A percentile compares a stretch with the other conserved stretches of the same genome.
These are phyloP conservation scores for Botrytis deweyae DNA, from an alignment of 2,329 filamentous ascomycete genomes.

Conservation along the genomic window DNA sequence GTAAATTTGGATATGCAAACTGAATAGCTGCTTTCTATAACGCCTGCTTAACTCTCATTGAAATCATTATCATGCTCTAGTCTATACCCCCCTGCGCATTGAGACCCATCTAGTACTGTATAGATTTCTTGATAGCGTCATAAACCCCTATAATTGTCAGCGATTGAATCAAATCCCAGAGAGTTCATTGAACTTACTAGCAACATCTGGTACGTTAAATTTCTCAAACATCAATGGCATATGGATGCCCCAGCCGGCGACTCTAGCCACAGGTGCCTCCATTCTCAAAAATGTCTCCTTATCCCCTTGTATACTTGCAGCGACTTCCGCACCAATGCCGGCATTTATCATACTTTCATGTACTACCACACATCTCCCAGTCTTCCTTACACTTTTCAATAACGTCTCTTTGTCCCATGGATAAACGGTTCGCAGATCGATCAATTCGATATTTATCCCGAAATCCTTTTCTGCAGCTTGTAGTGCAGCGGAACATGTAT, in stretches of 20 bases:
- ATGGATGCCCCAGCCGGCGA: conserved; percentile 70
- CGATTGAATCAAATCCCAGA: not conserved
- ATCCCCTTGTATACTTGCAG: conserved; percentile 66
- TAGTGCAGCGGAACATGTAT: conserved; percentile 66
- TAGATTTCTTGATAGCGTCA: conserved; percentile 38
- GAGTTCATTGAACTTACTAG: conserved; percentile 52
- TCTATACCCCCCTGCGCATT: not conserved
- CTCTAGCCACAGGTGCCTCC: conserved; percentile 68
- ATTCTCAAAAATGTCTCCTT: conserved; percentile 62
- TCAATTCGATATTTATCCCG: conserved; percentile 64
- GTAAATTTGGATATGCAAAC: not conserved
- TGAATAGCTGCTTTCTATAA: not conserved
- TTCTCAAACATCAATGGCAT: conserved; percentile 64
- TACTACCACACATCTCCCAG: conserved; percentile 67
- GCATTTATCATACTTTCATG: conserved; percentile 76
- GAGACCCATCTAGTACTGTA: conserved; percentile 33
- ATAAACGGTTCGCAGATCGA: conserved; percentile 70
- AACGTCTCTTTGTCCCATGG: conserved; percentile 70
- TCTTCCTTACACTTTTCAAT: conserved; percentile 66
- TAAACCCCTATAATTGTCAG: conserved; percentile 38
- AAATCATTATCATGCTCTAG: conserved; percentile 1
- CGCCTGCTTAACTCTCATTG: not conserved
- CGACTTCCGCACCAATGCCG: conserved; percentile 70
- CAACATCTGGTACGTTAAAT: conserved; percentile 67
- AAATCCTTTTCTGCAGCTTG: conserved; percentile 65